Conservation (phyloP, 441 rosid species). For the Euphorbia corollata region DNA sequence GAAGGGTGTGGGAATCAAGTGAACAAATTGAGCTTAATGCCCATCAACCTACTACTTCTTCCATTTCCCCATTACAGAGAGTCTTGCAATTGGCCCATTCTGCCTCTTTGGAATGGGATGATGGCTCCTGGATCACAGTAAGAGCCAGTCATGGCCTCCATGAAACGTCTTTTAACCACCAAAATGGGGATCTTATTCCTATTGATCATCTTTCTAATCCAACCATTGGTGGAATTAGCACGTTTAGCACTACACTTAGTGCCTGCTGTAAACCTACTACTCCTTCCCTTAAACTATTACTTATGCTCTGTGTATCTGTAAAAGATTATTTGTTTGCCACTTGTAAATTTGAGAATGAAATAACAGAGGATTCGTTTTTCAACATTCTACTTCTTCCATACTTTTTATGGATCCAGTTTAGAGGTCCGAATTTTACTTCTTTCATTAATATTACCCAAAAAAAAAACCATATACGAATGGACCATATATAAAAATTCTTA, state of each 20-base stretch:
- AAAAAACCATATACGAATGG: too few relatives aligned
- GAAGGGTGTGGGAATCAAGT: background rate
- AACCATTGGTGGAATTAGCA: slow-evolving; percentile 5
- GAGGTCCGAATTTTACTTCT: too few relatives aligned
- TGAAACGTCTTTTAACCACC: background rate
- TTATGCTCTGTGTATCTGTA: slow-evolving; percentile 7
- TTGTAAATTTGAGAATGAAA: too few relatives aligned
- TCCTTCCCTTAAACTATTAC: slow-evolving; percentile 1
- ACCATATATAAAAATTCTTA: too few relatives aligned
- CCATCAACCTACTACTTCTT: background rate
- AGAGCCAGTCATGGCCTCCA: slow-evolving; percentile 28
- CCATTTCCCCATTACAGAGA: slow-evolving; percentile 32
- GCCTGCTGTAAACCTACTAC: background rate
- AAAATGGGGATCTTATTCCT: background rate
- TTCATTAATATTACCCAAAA: too few relatives aligned
- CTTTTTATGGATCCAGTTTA: too few relatives aligned
- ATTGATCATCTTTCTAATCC: background rate
- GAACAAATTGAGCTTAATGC: too few relatives aligned
- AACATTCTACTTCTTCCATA: too few relatives aligned
- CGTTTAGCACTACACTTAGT: background rate
- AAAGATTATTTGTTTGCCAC: too few relatives aligned
- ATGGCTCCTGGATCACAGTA: slow-evolving; percentile 51
- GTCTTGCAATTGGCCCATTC: slow-evolving; percentile 33
- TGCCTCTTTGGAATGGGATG: slow-evolving; percentile 35
- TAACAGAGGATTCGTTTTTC: too few relatives aligned